Conservation (phyloP, 179 eudicot species). For the Drosera spatulata region DNA sequence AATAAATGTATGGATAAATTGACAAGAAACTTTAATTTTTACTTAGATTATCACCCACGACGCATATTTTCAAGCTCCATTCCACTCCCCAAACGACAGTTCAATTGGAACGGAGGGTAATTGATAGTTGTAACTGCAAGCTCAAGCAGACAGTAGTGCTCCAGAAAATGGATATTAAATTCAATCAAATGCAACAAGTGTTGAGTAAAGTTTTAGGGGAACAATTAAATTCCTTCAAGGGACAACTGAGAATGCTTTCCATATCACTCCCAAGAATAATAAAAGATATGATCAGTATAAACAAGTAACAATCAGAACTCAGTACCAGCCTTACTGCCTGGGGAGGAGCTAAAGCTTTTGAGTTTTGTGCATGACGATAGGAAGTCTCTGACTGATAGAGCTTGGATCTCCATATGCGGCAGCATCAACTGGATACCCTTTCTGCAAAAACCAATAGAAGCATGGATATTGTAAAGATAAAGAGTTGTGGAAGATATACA, state of each 20-base stretch:
- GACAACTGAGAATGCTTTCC: not conserved
- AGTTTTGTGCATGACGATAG: constrained; percentile 56
- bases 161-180: no score
- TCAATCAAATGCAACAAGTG: not conserved
- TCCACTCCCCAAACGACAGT: no score
- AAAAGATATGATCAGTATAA: constrained; percentile 4
- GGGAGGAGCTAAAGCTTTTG: constrained; percentile 60
- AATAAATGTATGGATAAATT: no score
- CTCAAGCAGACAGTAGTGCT: not conserved
- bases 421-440: constrained; percentile 69
- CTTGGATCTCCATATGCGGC: constrained; percentile 83
- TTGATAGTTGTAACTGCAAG: not conserved
- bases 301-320: constrained; percentile 7
- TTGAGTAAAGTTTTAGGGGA: not conserved
- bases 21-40: no score
- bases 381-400: constrained; percentile 64
- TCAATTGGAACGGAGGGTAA: not conserved
- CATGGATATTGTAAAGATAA: not conserved
- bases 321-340: constrained; percentile 25
- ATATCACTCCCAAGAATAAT: not conserved
- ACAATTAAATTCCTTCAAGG: not conserved
- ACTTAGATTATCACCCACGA: no score
- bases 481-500: not conserved
- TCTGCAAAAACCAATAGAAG: constrained; percentile 28
- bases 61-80: no score